phyloP scores from a whole-genome alignment of 257 asterid genomes.

The Coffea eugenioides region DNA sequence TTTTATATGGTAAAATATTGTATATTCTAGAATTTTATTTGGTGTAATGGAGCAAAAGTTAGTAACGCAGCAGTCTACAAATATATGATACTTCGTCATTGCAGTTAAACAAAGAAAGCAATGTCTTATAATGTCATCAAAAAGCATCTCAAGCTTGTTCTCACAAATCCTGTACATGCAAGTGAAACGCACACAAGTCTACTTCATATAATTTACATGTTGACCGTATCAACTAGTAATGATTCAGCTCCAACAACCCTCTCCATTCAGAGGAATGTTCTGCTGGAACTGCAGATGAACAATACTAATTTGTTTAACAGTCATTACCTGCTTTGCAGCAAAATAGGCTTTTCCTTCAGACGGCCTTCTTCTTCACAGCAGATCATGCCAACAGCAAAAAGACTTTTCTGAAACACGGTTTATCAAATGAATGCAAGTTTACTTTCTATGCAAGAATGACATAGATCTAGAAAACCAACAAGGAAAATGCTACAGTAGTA shows the following conservation, averaged over 20 bases:
- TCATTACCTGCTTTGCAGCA: slow-evolving; percentile 87
- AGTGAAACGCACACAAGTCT: background rate
- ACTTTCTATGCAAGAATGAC: slow-evolving; percentile 13
- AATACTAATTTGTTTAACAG: background rate
- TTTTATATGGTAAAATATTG: background rate
- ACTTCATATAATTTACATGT: background rate
- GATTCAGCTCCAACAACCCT: background rate
- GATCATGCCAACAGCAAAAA: slow-evolving; percentile 95
- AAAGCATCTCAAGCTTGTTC: background rate
- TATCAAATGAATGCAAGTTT: slow-evolving; percentile 21
- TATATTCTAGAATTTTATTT: background rate
- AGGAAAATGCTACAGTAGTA: slow-evolving; percentile 3
- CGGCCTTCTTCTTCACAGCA: slow-evolving; percentile 99
- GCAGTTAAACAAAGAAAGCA: background rate
- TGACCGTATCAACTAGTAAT: background rate
- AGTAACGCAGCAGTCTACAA: background rate
- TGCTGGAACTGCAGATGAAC: background rate
- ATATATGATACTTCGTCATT: background rate
- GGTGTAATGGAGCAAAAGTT: background rate
- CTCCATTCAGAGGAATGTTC: background rate
- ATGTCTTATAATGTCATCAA: background rate
- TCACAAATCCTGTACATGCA: background rate
- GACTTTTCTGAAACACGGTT: slow-evolving; percentile 55
- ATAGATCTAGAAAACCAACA: slow-evolving; percentile 10
- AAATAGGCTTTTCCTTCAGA: slow-evolving; percentile 83